Base-by-base conservation (phyloP, 352 stramenopile genomes). In the Phytophthora melonis region DNA sequence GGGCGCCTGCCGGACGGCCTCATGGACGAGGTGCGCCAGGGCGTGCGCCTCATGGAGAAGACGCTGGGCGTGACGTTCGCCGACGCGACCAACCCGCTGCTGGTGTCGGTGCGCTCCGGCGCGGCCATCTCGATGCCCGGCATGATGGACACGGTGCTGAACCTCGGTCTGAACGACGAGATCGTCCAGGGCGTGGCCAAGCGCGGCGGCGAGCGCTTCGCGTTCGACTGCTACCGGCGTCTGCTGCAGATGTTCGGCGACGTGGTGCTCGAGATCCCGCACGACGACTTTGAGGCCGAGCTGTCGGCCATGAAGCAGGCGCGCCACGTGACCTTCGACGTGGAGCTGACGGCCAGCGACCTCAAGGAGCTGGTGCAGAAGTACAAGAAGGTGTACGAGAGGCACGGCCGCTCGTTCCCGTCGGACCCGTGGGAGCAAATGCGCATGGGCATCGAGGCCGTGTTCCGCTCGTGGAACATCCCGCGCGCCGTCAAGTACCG, bases 111-210 rank as follows among this genome's bases (percentile, higher is more conserved):
- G 57, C 70, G 63, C 63, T 77, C 70, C 16, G 63, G 70, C 41
- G 64, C 64, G 34, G 70, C 70, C 58, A 63, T 76, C 63, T 72
- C 70, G 41, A 72, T 76, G 69, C 69, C 52, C 58, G 69, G 63
- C 50, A 66, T 68, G 57, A 72, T 77, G 70, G 70, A 77, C 52
- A 77, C 64, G 59, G 70, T 77, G 64, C 70, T 77, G 19, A 76
- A 77, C 58, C 43, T 77, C 58, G 63, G 64, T 19, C 64, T 73
- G 65, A 73, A 73, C 63, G 69, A 72, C 32, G 63, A 72, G 50
- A 72, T 72, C 52, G 70, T 73, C 50, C 34, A 68, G 63, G 52
- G 58, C n/a, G 70, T 73, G 58, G 70, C 53, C 63, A 61, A 71
- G 63, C 63, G 69, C 63, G 69, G 63, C 49, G 69, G 69, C 50